Evolutionary conservation across 495 filamentous ascomycete species (phyloP).

Genomic region (Talaromyces thailandensis): DNA sequence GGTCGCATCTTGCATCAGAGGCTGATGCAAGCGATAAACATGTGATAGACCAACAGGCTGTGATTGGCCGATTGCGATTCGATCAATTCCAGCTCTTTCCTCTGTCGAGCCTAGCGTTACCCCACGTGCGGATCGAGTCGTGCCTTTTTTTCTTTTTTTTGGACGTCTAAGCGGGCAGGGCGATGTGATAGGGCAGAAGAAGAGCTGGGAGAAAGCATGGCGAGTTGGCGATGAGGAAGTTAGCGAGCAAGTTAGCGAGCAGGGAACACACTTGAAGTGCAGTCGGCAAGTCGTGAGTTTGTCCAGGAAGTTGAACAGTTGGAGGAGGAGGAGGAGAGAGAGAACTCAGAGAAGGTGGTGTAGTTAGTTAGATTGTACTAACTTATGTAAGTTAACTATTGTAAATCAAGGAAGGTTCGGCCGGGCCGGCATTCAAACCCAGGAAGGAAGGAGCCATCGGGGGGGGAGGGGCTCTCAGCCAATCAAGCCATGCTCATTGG

Average conservation of each 20-base stretch:
- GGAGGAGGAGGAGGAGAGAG: background rate
- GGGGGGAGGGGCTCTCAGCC: background rate
- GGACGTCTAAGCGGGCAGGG: background rate
- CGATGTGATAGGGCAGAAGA: background rate
- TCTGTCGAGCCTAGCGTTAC: background rate
- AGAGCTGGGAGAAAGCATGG: background rate
- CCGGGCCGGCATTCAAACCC: background rate
- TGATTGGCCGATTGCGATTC: background rate
- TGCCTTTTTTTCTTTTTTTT: too few relatives aligned
- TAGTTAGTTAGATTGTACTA: too few relatives aligned
- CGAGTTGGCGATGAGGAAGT: too few relatives aligned
- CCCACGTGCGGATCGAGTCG: background rate
- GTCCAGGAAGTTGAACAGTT: background rate
- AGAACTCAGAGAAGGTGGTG: too few relatives aligned
- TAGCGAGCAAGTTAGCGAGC: background rate
- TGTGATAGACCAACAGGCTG: background rate
- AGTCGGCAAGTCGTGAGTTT: background rate
- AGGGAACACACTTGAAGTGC: background rate
- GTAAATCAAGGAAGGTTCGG: background rate
- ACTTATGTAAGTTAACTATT: too few relatives aligned
- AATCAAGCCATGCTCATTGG: background rate
- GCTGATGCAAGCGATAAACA: background rate
- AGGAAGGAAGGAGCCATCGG: background rate
- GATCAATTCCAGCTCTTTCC: background rate
- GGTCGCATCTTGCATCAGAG: background rate